Evolutionary conservation across 2,329 filamentous ascomycete genomes (phyloP).

Genomic region (Talaromyces sp.): DNA sequence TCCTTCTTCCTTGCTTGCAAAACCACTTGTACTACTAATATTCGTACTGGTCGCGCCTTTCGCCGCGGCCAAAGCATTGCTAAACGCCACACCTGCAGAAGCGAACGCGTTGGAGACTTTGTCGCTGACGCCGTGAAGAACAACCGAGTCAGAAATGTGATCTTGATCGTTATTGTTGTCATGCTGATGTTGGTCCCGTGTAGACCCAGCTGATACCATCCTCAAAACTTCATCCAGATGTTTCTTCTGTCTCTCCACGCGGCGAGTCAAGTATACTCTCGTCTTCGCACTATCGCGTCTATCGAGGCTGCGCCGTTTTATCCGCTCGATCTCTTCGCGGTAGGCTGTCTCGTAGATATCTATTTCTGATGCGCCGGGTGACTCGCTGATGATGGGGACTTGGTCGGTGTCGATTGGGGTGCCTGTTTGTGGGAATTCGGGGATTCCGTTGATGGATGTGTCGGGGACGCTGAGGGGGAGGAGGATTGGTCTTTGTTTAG

Average conservation of each 20-base stretch:
- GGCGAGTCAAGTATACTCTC: slow-evolving; percentile 57
- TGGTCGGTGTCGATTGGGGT: slow-evolving; percentile 32
- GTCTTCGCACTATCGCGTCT: slow-evolving; percentile 42
- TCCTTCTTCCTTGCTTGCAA: neutral
- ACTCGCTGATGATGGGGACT: slow-evolving; percentile 67
- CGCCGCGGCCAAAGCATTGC: slow-evolving; percentile 9
- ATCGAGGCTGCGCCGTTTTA: slow-evolving; percentile 49
- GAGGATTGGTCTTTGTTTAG: slow-evolving; percentile 13
- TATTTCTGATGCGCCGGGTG: slow-evolving; percentile 77
- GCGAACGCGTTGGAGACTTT: slow-evolving; percentile 1
- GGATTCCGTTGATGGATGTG: slow-evolving; percentile 31
- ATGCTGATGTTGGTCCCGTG: neutral
- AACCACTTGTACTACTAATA: neutral
- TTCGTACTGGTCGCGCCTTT: neutral
- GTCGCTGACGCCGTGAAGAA: slow-evolving; percentile 1
- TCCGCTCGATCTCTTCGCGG: slow-evolving; percentile 73
- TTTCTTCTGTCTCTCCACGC: slow-evolving; percentile 45
- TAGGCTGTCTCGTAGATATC: slow-evolving; percentile 89
- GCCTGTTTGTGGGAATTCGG: slow-evolving; percentile 31
- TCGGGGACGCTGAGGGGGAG: slow-evolving; percentile 24
- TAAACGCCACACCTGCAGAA: slow-evolving; percentile 3
- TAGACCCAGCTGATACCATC: slow-evolving; percentile 21
- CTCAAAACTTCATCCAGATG: slow-evolving; percentile 28
- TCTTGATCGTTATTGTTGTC: neutral
- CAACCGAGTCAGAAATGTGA: slow-evolving; percentile 14